Conservation (phyloP, 2,329 filamentous ascomycete genomes). For the Dothideomycetidae sp. region DNA sequence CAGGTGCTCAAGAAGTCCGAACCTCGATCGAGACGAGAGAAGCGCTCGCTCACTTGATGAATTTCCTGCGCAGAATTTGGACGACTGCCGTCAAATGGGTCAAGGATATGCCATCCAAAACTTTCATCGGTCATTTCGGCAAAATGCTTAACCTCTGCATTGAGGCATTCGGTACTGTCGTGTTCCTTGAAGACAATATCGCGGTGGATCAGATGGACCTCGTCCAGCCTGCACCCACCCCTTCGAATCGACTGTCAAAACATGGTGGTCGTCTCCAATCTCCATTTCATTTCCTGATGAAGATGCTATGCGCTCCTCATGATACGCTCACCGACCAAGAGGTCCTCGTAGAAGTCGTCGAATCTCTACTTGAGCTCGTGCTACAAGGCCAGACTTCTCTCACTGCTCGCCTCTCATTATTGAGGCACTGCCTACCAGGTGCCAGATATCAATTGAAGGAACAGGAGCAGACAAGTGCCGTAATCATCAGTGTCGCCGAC, state of each 20-base stretch:
- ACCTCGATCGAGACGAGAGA: constrained; percentile 69
- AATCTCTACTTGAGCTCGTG: constrained; percentile 6
- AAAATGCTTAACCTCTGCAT: constrained; percentile 38
- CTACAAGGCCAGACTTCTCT: constrained; percentile 9
- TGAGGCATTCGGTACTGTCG: constrained; percentile 34
- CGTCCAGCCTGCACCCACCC: constrained; percentile 50
- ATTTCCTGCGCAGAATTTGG: constrained; percentile 59
- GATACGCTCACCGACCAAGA: constrained; percentile 2
- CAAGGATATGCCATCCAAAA: constrained; percentile 17
- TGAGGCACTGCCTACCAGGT: constrained; percentile 10
- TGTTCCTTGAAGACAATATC: constrained; percentile 37
- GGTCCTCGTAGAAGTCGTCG: constrained; percentile 1
- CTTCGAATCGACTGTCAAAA: constrained; percentile 46
- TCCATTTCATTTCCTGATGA: constrained; percentile 52
- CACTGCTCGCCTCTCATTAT: constrained; percentile 10
- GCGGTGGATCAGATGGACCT: constrained; percentile 41
- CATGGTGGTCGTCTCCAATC: constrained; percentile 38
- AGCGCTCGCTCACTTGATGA: constrained; percentile 59
- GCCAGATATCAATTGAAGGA: neutral
- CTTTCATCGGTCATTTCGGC: constrained; percentile 36
- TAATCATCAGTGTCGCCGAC: neutral
- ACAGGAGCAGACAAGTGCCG: neutral
- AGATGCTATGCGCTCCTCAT: constrained; percentile 34
- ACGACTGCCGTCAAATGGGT: constrained; percentile 32
- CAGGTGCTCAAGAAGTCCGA: constrained; percentile 76